Percentiles rank a stretch among this genome's conserved stretches.
phyloP scores from a whole-genome alignment of 164 flowering plant genomes.

The Chimonanthus praecox region DNA sequence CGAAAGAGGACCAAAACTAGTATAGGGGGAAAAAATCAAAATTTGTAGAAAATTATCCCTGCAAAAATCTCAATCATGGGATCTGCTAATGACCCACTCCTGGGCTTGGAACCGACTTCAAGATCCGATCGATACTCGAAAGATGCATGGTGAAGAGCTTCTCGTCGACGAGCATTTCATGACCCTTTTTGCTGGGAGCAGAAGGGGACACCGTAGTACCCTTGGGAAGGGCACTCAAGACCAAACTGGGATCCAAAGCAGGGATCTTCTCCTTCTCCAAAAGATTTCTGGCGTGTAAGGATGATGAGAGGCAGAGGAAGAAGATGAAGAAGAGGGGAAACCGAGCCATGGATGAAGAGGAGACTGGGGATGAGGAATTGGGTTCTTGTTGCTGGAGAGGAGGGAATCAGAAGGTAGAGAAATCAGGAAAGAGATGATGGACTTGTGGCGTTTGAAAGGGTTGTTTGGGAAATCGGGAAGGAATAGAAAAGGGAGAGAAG shows the following conservation, averaged over 20 bases:
- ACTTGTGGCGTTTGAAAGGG: not conserved
- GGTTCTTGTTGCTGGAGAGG: not conserved
- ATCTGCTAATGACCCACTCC: constrained; percentile 39
- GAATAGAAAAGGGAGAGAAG: not conserved
- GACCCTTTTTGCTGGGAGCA: constrained; percentile 49
- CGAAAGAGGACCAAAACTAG: not conserved
- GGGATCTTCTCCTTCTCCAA: constrained; percentile 2
- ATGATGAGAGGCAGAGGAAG: not conserved
- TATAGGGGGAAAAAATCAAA: not conserved
- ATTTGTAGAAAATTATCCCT: not conserved
- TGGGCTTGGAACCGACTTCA: constrained; percentile 59
- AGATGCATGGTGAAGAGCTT: constrained; percentile 45
- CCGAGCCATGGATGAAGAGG: not conserved
- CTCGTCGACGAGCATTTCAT: constrained; percentile 21
- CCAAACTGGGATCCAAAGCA: constrained; percentile 21
- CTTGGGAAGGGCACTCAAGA: constrained; percentile 42
- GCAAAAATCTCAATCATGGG: not conserved
- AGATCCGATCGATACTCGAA: constrained; percentile 32
- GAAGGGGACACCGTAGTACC: constrained; percentile 43
- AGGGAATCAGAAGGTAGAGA: not conserved
- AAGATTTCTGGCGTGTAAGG: constrained; percentile 4
- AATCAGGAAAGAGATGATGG: not conserved
- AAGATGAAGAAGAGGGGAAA: not conserved
- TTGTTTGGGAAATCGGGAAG: not conserved
- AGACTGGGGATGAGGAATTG: not conserved